Evolutionary conservation across 2,329 filamentous ascomycete genomes (phyloP), one percentile per base, ranked within the genome.

Genomic region (Aspergillus brunneoviolaceus): DNA sequence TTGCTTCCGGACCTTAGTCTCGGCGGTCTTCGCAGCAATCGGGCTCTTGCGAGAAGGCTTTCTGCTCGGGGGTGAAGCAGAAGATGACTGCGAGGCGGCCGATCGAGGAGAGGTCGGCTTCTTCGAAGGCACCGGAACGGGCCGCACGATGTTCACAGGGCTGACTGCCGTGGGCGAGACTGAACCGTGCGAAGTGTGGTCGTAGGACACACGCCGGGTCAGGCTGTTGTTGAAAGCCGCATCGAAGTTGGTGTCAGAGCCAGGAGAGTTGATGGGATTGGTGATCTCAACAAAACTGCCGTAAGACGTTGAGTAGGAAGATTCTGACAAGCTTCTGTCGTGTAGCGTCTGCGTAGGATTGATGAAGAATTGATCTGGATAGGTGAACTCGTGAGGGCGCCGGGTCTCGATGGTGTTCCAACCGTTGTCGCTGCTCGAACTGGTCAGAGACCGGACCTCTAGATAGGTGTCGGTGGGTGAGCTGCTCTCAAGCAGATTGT

Each of bases 331-430:
- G 57, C 89, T 93, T 67, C 93, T 87, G 70, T 96, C 84, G 79
- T 97, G 94, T 55, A 98, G 81, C 1, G 92, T 96, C 78, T 96
- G 90, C 63, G 89, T 87, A 2, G 94, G 94, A 77, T 97, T 96
- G 82, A 96, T 96, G 71, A 96, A 93, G 66, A 90, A 88, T 60
- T 78, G 79, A 47, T 88, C 81, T 50, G 84, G 81, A 67, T 83
- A 83, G 53, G 85, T 86, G 35, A 85, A 83, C 67, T 94, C 90
- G 67, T 90, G 87, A 42, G 88, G 89, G 62, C 86, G 88, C 61
- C 88, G 88, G 72, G 87, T 85, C 65, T 95, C 90, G 59, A 97
- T 87, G 66, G 90, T 85, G 54, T 86, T 87, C 93, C 93, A 98
- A 60, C 91, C 91, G 68, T 93, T 91, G 68, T 96, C 92, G 70